Percentiles rank a stretch among this genome's conserved stretches.
Conservation (phyloP, 2,329 filamentous ascomycete species). For the Fusarium nygamai region DNA sequence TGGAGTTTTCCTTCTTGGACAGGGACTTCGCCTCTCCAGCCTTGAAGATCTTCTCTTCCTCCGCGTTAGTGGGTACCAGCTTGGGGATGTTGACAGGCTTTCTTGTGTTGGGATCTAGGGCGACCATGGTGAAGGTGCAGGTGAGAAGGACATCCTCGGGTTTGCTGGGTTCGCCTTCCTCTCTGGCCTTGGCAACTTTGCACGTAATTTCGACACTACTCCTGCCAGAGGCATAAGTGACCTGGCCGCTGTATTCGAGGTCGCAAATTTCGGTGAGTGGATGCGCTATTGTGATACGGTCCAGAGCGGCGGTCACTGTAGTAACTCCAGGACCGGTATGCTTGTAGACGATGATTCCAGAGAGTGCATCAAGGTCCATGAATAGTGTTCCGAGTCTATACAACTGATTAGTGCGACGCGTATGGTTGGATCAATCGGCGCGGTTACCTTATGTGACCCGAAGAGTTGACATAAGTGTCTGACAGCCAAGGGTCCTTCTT, state of each 20-base stretch:
- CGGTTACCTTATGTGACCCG: conserved; percentile 71
- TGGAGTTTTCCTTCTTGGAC: conserved; percentile 38
- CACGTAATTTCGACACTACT: conserved; percentile 80
- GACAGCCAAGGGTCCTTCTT: conserved; percentile 80
- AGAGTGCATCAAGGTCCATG: conserved; percentile 83
- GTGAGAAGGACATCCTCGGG: conserved; percentile 58
- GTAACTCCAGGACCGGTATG: conserved; percentile 66
- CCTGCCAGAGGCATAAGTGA: conserved; percentile 75
- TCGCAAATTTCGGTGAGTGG: conserved; percentile 82
- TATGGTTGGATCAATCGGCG: too few species aligned
- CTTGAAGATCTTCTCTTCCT: conserved; percentile 43
- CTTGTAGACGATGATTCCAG: conserved; percentile 80
- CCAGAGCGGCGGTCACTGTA: conserved; percentile 60
- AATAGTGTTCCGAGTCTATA: conserved; percentile 72
- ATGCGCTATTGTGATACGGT: conserved; percentile 68
- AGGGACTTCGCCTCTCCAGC: conserved; percentile 42
- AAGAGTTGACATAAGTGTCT: conserved; percentile 81
- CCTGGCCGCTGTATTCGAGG: conserved; percentile 72
- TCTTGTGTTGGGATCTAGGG: conserved; percentile 42
- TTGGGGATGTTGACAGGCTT: conserved; percentile 42
- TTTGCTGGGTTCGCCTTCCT: conserved; percentile 62
- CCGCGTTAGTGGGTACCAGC: conserved; percentile 38
- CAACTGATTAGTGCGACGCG: not conserved
- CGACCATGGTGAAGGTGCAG: conserved; percentile 50
- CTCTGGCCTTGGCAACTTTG: conserved; percentile 74